Conservation (phyloP, 768 basidiomycete genomes). For the Russula foetens region DNA sequence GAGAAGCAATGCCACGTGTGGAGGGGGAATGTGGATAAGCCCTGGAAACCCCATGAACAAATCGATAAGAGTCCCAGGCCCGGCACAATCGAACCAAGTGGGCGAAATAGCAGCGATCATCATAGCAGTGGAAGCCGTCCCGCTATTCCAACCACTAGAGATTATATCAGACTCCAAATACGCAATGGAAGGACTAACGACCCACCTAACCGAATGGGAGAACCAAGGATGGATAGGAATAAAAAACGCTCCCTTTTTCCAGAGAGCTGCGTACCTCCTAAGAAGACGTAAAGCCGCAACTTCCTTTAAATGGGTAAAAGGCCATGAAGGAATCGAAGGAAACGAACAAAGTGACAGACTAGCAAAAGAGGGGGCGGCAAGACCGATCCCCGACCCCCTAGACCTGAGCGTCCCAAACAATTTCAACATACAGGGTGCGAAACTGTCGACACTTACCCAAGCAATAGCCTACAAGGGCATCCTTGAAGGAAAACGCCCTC, state of each 20-base stretch:
- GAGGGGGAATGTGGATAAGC: background rate
- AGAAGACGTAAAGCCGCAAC: constrained; percentile 16
- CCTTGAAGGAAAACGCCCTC: background rate
- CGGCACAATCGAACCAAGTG: background rate
- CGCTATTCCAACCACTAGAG: background rate
- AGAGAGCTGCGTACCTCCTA: constrained; percentile 5
- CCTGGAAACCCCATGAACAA: background rate
- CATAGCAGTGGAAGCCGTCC: background rate
- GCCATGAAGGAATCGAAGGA: too few relatives aligned
- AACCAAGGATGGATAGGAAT: constrained; percentile 24
- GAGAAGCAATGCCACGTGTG: background rate
- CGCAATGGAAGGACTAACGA: constrained; percentile 13
- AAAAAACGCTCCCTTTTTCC: constrained; percentile 17
- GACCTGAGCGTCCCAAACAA: background rate
- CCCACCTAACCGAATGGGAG: constrained; percentile 23
- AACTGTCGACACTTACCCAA: background rate
- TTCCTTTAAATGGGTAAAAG: constrained; percentile 25
- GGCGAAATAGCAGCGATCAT: background rate
- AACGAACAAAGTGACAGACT: too few relatives aligned
- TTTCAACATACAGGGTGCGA: background rate
- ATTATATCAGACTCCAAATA: constrained; percentile 23
- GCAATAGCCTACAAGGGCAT: background rate
- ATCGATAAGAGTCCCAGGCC: background rate
- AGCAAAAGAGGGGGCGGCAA: constrained; percentile 16
- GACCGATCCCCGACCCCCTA: background rate